A percentile compares a stretch with the other conserved stretches of the same genome.
Evolutionary conservation across 306 rosid genomes (phyloP).

Genomic region (Dryas octopetala): DNA sequence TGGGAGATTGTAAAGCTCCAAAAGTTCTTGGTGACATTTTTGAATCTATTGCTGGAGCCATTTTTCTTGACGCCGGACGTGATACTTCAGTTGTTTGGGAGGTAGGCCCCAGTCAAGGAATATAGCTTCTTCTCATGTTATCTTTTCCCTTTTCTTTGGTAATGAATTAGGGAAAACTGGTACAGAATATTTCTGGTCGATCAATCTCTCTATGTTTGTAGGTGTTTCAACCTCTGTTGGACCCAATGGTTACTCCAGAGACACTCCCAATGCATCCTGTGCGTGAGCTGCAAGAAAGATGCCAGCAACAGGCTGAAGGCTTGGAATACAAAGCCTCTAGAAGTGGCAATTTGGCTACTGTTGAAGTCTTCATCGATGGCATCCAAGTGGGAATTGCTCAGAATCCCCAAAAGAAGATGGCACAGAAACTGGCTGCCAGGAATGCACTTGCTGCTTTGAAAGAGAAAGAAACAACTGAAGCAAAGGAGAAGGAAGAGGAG

Average conservation of each 20-base stretch:
- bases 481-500: conserved; percentile 54
- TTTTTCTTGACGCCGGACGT: conserved; percentile 84
- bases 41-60: conserved; percentile 96
- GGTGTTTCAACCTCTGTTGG: conserved; percentile 93
- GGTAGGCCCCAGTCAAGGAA: conserved; percentile 37
- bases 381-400: conserved; percentile 83
- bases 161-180: conserved; percentile 16
- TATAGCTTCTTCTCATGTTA: conserved; percentile 3
- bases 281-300: conserved; percentile 98
- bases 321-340: conserved; percentile 91
- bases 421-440: conserved; percentile 97
- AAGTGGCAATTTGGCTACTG: conserved; percentile 88
- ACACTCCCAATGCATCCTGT: conserved; percentile 99
- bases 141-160: conserved; percentile 6
- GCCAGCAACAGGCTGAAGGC: conserved; percentile 99
- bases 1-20: conserved; percentile 99
- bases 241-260: conserved; percentile 99
- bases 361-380: conserved; percentile 93
- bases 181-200: conserved; percentile 9
- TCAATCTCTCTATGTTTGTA: conserved; percentile 24
- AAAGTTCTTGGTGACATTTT: conserved; percentile 98
- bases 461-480: conserved; percentile 74
- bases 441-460: conserved; percentile 86
- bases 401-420: conserved; percentile 98
- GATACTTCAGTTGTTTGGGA: conserved; percentile 78